Evolutionary conservation across 2,329 filamentous ascomycete species (phyloP), one percentile per base, ranked within the genome.

Genomic region (Metarhizium anisopliae): DNA sequence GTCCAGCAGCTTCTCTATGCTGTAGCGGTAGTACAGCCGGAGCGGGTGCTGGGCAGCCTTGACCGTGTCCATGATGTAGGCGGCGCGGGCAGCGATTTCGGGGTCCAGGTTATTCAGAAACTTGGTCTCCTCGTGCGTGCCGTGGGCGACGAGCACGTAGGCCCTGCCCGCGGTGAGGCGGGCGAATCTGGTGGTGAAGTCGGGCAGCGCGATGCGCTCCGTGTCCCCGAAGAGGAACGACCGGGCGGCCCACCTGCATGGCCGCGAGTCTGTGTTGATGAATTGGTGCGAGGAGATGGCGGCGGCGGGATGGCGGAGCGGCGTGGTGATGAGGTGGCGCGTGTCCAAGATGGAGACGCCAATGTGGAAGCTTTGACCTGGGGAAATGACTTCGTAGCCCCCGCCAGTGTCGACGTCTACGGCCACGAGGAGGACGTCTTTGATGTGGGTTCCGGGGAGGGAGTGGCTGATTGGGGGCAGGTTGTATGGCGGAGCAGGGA

Each of bases 11-110:
- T 58, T 62, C 57, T 63, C 60, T 13, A 67, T 32, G 20, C 62
- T 61, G 14, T 64, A 63, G 1, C 62, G 56, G 53, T 64, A 65
- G 3, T 54, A 60, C n/a, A 67, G 55, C 45, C 61, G 51, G 1
- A 68, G 59, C 4, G 62, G 59, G 55, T 58, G 56, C 51, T 67
- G 63, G 6, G 61, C 63, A 10, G 60, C 63, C 51, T 66, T 67
- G 38, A 63, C 62, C 1, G 65, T 67, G 43, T 68, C 65, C 13
- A 68, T 47, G 1, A 64, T 52, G 40, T 62, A 66, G 1, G 16
- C 47, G 18, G 60, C 57, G 49, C 51, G 30, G 16, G 2, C 11
- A 5, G 30, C 51, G 36, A 60, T 56, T 1, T 51, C 16, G 16
- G 43, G 43, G 47, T 58, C 52, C 13, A 61, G 38, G 40, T 58